These are phyloP conservation scores for Dictyostelium citrinum DNA, from an alignment of 78 protist species.

Conservation along the genomic window DNA sequence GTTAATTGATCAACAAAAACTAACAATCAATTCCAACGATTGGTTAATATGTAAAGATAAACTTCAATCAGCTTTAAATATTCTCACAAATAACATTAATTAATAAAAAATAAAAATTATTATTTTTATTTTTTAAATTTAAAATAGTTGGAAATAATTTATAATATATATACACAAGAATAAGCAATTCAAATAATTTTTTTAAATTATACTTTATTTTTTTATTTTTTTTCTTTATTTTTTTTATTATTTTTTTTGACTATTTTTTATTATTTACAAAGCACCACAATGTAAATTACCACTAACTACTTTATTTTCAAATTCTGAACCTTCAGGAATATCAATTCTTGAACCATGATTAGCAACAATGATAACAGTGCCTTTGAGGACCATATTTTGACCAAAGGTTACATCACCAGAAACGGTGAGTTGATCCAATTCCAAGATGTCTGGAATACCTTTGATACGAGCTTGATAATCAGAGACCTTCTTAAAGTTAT, in stretches of 20 bases:
- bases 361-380: conserved; percentile 92
- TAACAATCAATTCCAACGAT: neutral
- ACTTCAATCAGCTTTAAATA: neutral
- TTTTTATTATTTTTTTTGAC: neutral
- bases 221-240: neutral
- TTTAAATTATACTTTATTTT: too few relatives aligned
- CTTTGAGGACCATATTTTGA: conserved; percentile 80
- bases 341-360: conserved; percentile 86
- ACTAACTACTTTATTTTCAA: conserved; percentile 92
- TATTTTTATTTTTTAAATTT: too few relatives aligned
- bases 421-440: conserved; percentile 92
- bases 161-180: too few relatives aligned
- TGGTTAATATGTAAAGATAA: conserved; percentile 12
- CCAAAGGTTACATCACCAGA: conserved; percentile 96
- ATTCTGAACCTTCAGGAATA: conserved; percentile 89
- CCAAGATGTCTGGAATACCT: conserved; percentile 91
- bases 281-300: conserved; percentile 80
- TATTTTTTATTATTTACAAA: neutral
- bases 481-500: conserved; percentile 84
- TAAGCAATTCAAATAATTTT: too few relatives aligned
- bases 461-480: conserved; percentile 77
- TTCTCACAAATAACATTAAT: neutral
- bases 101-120: neutral
- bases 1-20: neutral
- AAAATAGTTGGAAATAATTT: too few relatives aligned